These are phyloP conservation scores for Trichoderma orchidacearum DNA, from an alignment of 495 filamentous ascomycete species.

Conservation along the genomic window DNA sequence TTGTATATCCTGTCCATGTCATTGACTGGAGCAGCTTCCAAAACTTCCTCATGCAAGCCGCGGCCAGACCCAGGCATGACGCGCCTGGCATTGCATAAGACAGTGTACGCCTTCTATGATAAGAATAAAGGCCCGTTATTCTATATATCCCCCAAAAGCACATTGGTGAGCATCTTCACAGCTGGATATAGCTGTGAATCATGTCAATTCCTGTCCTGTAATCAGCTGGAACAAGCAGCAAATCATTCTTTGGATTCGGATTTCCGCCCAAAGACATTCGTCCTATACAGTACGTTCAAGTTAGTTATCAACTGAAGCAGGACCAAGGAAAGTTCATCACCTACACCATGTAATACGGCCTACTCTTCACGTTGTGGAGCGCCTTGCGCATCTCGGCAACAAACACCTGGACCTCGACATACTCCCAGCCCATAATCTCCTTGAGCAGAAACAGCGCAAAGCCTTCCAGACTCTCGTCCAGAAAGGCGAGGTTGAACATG, in stretches of 20 bases:
- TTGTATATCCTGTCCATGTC: too few species aligned
- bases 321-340: background rate
- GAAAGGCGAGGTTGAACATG: constrained; percentile 11
- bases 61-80: too few species aligned
- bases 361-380: constrained; percentile 1
- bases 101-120: too few species aligned
- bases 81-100: too few species aligned
- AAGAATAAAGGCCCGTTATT: too few species aligned
- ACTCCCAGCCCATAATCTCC: constrained; percentile 14
- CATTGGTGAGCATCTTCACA: too few species aligned
- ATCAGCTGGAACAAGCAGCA: background rate
- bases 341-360: background rate
- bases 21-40: too few species aligned
- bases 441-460: constrained; percentile 17
- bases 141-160: too few species aligned
- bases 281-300: background rate
- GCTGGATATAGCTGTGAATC: too few species aligned
- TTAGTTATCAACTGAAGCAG: background rate
- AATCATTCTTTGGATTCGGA: background rate
- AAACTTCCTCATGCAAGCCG: too few species aligned
- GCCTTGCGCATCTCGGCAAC: constrained; percentile 14
- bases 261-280: background rate
- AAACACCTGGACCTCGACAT: constrained; percentile 16
- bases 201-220: too few species aligned
- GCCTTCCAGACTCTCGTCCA: constrained; percentile 17